phyloP scores from a whole-genome alignment of 2,329 filamentous ascomycete species.

The Diaporthe sp. region DNA sequence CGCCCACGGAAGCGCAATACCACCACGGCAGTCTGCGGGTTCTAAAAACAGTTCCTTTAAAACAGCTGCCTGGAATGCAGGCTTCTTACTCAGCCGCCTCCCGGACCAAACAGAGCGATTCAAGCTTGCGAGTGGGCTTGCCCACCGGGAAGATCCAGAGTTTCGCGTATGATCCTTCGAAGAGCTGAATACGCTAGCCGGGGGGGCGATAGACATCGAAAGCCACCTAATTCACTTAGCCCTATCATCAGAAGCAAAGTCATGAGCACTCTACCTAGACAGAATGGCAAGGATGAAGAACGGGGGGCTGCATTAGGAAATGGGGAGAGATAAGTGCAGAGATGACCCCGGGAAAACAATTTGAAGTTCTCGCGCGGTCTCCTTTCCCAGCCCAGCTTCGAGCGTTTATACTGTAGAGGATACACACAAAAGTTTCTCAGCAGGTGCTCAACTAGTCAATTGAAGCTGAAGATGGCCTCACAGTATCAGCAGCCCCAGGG shows the following conservation, averaged over 20 bases:
- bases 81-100: conserved; percentile 27
- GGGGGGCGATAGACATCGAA: conserved; percentile 3
- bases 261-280: background rate
- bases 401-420: background rate
- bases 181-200: conserved; percentile 31
- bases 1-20: background rate
- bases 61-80: conserved; percentile 33
- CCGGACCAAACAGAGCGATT: background rate
- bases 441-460: background rate
- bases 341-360: background rate
- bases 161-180: conserved; percentile 27
- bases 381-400: background rate
- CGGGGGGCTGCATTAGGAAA: background rate
- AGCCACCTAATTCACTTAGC: background rate
- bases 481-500: conserved; percentile 26
- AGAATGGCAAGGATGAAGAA: background rate
- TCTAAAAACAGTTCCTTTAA: conserved; percentile 24
- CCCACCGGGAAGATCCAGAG: background rate
- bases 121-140: background rate
- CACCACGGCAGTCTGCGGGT: conserved; percentile 10
- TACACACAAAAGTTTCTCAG: background rate
- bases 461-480: conserved; percentile 8
- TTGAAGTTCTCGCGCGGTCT: background rate
- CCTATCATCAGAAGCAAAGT: background rate
- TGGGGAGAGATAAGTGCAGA: conserved; percentile 17